Evolutionary conservation across 2,329 filamentous ascomycete genomes (phyloP).

Genomic region (Verticillium dahliae): DNA sequence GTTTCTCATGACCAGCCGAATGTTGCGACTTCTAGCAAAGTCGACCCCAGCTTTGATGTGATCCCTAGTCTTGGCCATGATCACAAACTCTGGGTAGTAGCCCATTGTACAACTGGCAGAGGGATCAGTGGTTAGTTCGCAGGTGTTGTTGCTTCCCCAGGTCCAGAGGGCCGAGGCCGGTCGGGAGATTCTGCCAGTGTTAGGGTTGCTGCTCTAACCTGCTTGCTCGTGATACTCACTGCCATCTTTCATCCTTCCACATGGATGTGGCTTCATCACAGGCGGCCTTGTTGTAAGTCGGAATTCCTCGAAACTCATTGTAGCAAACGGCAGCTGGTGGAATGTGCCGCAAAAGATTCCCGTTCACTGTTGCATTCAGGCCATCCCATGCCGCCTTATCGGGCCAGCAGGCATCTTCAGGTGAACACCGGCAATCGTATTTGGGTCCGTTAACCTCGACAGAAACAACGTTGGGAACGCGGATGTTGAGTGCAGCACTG

Average conservation of each 20-base stretch:
- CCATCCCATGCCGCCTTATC: conserved; percentile 16
- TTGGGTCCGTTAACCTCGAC: conserved; percentile 16
- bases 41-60: conserved; percentile 23
- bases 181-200: conserved; percentile 16
- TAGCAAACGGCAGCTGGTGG: conserved; percentile 26
- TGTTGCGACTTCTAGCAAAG: conserved; percentile 27
- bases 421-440: conserved; percentile 24
- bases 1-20: conserved; percentile 48
- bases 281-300: conserved; percentile 26
- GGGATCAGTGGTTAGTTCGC: conserved; percentile 25
- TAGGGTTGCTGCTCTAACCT: background rate
- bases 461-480: background rate
- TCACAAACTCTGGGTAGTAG: conserved; percentile 27
- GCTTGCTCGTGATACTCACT: conserved; percentile 18
- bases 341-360: conserved; percentile 23
- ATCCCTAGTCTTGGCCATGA: conserved; percentile 14
- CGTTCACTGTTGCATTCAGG: conserved; percentile 27
- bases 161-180: conserved; percentile 28
- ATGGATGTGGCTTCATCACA: conserved; percentile 22
- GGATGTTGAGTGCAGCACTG: background rate
- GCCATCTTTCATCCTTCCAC: conserved; percentile 28
- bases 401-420: conserved; percentile 24
- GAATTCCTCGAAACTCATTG: conserved; percentile 27
- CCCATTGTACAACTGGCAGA: conserved; percentile 27
- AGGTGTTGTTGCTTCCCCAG: conserved; percentile 35